These are phyloP conservation scores for Tolypocladium ophioglossoides DNA, from an alignment of 2,329 filamentous ascomycete species.

Conservation along the genomic window DNA sequence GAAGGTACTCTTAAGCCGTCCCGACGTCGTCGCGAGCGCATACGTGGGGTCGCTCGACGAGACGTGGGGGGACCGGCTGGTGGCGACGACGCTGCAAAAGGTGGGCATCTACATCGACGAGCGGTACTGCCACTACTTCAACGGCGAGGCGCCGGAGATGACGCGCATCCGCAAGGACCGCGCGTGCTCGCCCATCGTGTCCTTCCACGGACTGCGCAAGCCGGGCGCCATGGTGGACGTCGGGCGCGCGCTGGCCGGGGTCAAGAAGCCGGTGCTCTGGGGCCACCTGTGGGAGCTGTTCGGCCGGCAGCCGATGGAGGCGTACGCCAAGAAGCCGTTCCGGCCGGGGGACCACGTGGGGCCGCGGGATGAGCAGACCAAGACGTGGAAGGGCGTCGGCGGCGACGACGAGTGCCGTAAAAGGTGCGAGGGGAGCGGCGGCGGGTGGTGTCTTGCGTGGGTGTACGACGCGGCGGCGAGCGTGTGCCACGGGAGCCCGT, in stretches of 20 bases:
- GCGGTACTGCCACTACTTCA: constrained; percentile 42
- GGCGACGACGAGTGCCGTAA: constrained; percentile 31
- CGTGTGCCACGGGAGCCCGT: constrained; percentile 35
- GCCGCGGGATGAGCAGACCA: constrained; percentile 31
- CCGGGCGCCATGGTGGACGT: constrained; percentile 34
- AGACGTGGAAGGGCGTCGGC: constrained; percentile 23
- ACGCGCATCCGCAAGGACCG: constrained; percentile 38
- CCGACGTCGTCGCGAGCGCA: constrained; percentile 29
- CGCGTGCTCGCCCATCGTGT: constrained; percentile 42
- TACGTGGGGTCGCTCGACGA: constrained; percentile 38
- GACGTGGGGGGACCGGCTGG: constrained; percentile 42
- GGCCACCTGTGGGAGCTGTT: constrained; percentile 39
- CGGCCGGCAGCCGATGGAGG: constrained; percentile 26
- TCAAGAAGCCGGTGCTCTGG: constrained; percentile 35
- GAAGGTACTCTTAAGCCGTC: constrained; percentile 31
- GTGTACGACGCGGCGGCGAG: constrained; percentile 30
- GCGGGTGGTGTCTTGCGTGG: constrained; percentile 39
- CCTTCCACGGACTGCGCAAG: constrained; percentile 39
- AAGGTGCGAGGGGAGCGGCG: constrained; percentile 26
- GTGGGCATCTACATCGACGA: constrained; percentile 46
- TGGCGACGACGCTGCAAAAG: constrained; percentile 42
- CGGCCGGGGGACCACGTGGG: constrained; percentile 38
- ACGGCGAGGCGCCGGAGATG: constrained; percentile 39
- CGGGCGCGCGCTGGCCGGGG: constrained; percentile 27
- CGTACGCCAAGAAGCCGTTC: constrained; percentile 19